phyloP scores from a whole-genome alignment of 2,329 filamentous ascomycete genomes.

The Canariomyces notabilis region DNA sequence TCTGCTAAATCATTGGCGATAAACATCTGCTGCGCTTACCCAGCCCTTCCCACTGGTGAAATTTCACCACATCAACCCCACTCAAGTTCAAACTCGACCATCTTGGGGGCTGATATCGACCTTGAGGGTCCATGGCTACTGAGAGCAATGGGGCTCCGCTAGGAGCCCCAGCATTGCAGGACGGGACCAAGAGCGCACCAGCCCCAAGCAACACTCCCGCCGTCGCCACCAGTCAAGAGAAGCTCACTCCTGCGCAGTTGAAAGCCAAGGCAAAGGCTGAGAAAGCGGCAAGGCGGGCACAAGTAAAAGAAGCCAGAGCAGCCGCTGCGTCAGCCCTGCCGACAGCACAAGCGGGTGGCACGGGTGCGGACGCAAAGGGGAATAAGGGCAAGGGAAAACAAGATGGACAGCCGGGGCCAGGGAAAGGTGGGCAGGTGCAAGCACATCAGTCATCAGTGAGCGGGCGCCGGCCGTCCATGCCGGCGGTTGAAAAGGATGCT shows the following conservation, averaged over 20 bases:
- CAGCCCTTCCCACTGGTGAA: no score
- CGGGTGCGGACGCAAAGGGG: slow-evolving; percentile 40
- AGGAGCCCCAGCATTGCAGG: slow-evolving; percentile 14
- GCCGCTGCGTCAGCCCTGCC: slow-evolving; percentile 39
- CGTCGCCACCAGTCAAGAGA: slow-evolving; percentile 35
- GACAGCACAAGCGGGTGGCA: slow-evolving; percentile 29
- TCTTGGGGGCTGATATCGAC: neutral
- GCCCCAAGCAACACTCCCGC: slow-evolving; percentile 19
- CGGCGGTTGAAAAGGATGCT: slow-evolving; percentile 47
- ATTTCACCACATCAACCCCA: neutral
- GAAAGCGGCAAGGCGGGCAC: slow-evolving; percentile 79
- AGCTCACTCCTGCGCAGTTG: slow-evolving; percentile 69
- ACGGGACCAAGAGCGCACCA: slow-evolving; percentile 8
- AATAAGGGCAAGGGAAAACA: slow-evolving; percentile 45
- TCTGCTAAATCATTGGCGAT: neutral
- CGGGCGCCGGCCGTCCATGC: slow-evolving; percentile 33
- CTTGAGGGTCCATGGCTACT: slow-evolving; percentile 19
- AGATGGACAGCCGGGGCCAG: slow-evolving; percentile 32
- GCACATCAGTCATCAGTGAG: slow-evolving; percentile 33
- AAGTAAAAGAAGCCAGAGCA: slow-evolving; percentile 54
- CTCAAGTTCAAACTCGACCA: no score
- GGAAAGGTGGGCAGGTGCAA: slow-evolving; percentile 26
- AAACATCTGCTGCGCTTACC: no score
- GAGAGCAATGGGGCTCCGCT: slow-evolving; percentile 19
- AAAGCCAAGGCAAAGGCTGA: slow-evolving; percentile 90